Percentiles rank a stretch among this genome's conserved stretches.
Evolutionary conservation across 441 rosid genomes (phyloP).

Genomic region (Syzygium malaccense): DNA sequence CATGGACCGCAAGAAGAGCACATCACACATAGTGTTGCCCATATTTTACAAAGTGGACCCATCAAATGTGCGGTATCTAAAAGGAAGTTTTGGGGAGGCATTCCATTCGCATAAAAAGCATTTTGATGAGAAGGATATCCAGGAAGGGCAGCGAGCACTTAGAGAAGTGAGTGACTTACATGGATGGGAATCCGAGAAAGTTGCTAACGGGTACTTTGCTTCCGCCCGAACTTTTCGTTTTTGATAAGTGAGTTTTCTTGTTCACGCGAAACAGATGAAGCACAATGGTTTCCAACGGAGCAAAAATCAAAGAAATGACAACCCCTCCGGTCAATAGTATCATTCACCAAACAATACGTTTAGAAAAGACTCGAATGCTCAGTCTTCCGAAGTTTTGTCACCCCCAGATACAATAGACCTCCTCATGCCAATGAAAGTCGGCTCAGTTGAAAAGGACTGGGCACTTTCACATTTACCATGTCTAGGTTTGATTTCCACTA

Average conservation of each 20-base stretch:
- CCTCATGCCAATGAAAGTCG: background rate
- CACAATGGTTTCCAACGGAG: background rate
- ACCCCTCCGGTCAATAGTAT: background rate
- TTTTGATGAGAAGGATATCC: background rate
- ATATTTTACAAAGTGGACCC: background rate
- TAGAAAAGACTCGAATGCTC: too few species aligned
- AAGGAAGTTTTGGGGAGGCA: background rate
- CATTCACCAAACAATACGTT: too few species aligned
- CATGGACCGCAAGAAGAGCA: accelerated
- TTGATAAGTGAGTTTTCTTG: background rate
- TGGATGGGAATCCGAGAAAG: background rate
- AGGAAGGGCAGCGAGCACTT: background rate
- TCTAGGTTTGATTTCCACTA: too few species aligned
- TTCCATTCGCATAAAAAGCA: accelerated
- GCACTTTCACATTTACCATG: background rate
- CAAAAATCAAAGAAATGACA: background rate
- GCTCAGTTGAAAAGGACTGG: background rate
- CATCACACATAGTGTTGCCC: background rate
- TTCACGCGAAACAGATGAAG: background rate
- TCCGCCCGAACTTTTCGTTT: background rate
- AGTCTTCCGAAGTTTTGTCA: too few species aligned
- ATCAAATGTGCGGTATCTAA: background rate
- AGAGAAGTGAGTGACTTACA: background rate
- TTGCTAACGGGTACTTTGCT: background rate
- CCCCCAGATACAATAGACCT: background rate